Evolutionary conservation across 2,329 filamentous ascomycete genomes (phyloP).

Genomic region (Neospermospora avenae): DNA sequence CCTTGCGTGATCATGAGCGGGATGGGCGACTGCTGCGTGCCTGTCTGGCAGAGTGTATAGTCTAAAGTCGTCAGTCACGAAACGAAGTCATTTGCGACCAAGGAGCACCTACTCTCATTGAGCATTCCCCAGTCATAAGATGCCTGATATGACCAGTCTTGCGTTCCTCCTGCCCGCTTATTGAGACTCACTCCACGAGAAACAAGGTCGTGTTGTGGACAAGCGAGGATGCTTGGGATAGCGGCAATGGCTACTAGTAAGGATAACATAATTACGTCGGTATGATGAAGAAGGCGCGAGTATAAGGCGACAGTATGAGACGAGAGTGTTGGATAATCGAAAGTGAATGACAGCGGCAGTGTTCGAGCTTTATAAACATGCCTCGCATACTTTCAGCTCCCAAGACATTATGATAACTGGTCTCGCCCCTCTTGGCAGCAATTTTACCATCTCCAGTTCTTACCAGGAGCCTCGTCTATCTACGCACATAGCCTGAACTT

Average conservation of each 20-base stretch:
- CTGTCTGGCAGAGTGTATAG: slow-evolving; percentile 46
- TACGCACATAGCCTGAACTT: background rate
- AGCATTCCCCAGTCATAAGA: slow-evolving; percentile 42
- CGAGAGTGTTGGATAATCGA: background rate
- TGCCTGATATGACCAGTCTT: slow-evolving; percentile 36
- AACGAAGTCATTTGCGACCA: background rate
- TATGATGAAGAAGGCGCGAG: background rate
- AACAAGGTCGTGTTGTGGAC: slow-evolving; percentile 6
- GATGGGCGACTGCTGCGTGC: slow-evolving; percentile 50
- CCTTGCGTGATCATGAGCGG: slow-evolving; percentile 40
- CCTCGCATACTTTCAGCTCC: background rate
- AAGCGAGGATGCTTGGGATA: slow-evolving; percentile 4
- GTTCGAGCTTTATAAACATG: background rate
- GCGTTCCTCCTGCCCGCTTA: slow-evolving; percentile 4
- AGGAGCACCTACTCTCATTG: slow-evolving; percentile 28
- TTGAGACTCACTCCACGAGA: background rate
- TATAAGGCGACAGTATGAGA: background rate
- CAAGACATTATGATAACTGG: background rate
- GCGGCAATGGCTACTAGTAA: background rate
- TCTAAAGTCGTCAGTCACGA: slow-evolving; percentile 23
- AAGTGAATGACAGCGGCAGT: background rate
- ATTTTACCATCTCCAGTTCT: background rate
- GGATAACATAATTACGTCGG: slow-evolving; percentile 1
- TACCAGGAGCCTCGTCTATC: background rate
- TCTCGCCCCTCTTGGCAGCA: background rate